phyloP scores from a whole-genome alignment of 1,284 basidiomycete genomes.

The Marasmius tenuissimus region DNA sequence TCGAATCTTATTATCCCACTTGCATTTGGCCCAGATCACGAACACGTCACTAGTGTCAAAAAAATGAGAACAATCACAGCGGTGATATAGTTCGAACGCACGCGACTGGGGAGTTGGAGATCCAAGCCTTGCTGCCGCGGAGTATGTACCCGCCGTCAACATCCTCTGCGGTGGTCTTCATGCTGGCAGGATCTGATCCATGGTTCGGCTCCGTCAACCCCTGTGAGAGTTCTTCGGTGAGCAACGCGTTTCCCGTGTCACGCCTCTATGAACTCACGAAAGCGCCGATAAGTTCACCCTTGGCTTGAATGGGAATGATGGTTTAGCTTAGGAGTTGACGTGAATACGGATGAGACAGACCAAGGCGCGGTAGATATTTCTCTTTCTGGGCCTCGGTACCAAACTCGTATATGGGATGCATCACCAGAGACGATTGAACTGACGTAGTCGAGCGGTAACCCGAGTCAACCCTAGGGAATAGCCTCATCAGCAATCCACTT shows the following conservation, averaged over 20 bases:
- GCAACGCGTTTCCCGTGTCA: background rate
- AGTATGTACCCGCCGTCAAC: constrained; percentile 82
- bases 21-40: constrained; percentile 93
- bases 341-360: constrained; percentile 30
- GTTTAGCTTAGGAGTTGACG: background rate
- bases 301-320: constrained; percentile 46
- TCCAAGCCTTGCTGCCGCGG: constrained; percentile 96
- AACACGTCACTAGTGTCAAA: constrained; percentile 67
- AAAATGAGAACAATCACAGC: background rate
- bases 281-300: constrained; percentile 88
- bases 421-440: constrained; percentile 96
- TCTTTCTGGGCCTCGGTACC: constrained; percentile 91
- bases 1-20: constrained; percentile 90
- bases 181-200: constrained; percentile 90
- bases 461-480: constrained; percentile 76
- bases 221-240: constrained; percentile 33
- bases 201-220: constrained; percentile 97
- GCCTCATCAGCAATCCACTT: background rate
- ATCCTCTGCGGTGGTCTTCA: constrained; percentile 93
- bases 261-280: constrained; percentile 63
- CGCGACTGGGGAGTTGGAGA: constrained; percentile 88
- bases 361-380: constrained; percentile 85
- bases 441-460: constrained; percentile 96
- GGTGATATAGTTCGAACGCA: constrained; percentile 38
- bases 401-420: constrained; percentile 96